These are phyloP conservation scores for Beauveria bassiana DNA, from an alignment of 2,329 filamentous ascomycete species.

Conservation along the genomic window DNA sequence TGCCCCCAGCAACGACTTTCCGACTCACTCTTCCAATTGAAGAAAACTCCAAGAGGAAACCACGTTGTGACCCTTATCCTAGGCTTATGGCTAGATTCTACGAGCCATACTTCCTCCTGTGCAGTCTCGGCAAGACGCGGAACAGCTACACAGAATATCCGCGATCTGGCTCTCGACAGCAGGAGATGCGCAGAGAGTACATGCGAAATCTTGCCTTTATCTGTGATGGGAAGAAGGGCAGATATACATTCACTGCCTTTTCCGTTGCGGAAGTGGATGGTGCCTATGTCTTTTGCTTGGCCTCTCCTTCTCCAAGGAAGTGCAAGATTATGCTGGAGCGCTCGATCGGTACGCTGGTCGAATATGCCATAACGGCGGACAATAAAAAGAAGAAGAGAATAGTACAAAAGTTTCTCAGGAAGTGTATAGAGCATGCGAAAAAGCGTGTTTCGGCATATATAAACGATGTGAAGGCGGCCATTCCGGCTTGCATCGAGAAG, in stretches of 20 bases:
- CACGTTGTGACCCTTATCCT: neutral
- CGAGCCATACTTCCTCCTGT: neutral
- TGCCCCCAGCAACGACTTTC: neutral
- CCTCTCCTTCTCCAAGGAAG: neutral
- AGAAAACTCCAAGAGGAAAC: neutral
- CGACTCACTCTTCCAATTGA: neutral
- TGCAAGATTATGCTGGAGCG: neutral
- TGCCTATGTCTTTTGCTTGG: no score
- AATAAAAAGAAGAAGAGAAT: neutral
- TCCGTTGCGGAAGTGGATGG: no score
- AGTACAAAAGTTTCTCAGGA: neutral
- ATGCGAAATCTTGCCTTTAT: neutral
- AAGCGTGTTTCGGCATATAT: neutral
- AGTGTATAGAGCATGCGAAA: neutral
- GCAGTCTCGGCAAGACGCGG: neutral
- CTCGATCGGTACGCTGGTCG: neutral
- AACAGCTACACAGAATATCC: neutral
- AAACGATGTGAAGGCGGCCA: neutral
- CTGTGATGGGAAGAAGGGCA: no score
- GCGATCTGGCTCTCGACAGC: neutral
- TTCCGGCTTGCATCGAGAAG: neutral
- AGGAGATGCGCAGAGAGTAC: neutral
- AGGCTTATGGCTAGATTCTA: neutral
- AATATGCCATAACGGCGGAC: neutral
- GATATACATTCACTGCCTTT: no score